A percentile compares a stretch with the other conserved stretches of the same genome.
These are phyloP conservation scores for Lenzites betulinus DNA, from an alignment of 768 basidiomycete species.

Conservation along the genomic window DNA sequence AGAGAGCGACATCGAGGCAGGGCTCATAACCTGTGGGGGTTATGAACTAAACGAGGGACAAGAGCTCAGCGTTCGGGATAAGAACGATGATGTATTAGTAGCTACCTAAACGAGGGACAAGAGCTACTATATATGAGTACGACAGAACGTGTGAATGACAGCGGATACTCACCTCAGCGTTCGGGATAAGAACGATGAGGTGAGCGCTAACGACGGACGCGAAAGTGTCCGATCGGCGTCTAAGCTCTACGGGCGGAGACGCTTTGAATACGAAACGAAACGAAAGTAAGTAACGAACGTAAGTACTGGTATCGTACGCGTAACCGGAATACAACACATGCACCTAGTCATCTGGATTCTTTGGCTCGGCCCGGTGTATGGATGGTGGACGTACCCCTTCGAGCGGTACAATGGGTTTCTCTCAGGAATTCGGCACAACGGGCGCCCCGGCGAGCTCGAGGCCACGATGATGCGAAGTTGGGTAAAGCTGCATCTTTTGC, in stretches of 20 bases:
- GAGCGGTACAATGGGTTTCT: constrained; percentile 2
- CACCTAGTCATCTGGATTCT: no score
- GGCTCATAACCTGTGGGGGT: constrained; percentile 4
- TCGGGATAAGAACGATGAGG: background rate
- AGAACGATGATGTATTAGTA: background rate
- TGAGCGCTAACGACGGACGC: background rate
- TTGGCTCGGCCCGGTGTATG: background rate
- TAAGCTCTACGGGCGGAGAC: no score
- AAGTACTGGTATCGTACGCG: no score
- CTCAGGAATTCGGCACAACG: background rate
- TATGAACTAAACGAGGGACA: background rate
- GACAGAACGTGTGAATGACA: background rate
- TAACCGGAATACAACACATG: no score
- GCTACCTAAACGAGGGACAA: background rate
- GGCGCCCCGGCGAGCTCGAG: background rate
- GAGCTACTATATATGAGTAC: background rate
- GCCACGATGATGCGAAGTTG: constrained; percentile 1
- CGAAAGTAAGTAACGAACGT: no score
- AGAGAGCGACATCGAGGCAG: background rate
- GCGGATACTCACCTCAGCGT: background rate
- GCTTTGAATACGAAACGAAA: no score
- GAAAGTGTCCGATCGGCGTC: no score
- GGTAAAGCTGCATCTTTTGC: background rate
- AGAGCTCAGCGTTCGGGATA: background rate
- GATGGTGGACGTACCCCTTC: background rate